A percentile compares a stretch with the other conserved stretches of the same genome.
phyloP scores from a whole-genome alignment of 1,284 basidiomycete genomes.

The Taiwanofungus camphoratus region DNA sequence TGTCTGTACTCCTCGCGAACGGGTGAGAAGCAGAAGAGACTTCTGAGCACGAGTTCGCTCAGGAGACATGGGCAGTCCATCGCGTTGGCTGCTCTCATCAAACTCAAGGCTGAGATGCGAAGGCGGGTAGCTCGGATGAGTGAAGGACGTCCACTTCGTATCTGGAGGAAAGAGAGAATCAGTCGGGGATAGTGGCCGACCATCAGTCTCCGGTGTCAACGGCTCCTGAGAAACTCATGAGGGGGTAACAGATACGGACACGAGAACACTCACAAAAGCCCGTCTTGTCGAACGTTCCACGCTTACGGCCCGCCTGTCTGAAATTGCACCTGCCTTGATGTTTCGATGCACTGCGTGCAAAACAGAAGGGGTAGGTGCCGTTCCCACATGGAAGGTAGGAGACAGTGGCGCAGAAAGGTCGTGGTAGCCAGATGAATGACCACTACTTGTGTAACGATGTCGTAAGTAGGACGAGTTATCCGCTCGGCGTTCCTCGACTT shows the following conservation, averaged over 20 bases:
- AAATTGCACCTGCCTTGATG: conserved; percentile 12
- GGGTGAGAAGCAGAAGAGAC: conserved; percentile 53
- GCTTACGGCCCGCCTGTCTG: conserved; percentile 24
- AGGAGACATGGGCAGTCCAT: conserved; percentile 28
- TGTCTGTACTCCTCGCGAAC: conserved; percentile 72
- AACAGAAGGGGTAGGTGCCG: conserved; percentile 20
- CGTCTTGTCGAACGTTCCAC: conserved; percentile 23
- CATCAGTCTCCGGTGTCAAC: conserved; percentile 54
- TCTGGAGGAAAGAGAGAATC: conserved; percentile 42
- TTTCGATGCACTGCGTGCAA: conserved; percentile 19
- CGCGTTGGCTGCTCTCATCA: conserved; percentile 38
- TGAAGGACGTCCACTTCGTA: conserved; percentile 35
- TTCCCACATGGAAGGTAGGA: conserved; percentile 25
- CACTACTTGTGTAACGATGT: conserved; percentile 22
- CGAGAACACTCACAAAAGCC: conserved; percentile 35
- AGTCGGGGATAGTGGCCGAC: conserved; percentile 50
- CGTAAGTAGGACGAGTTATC: conserved; percentile 27
- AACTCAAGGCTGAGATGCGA: conserved; percentile 44
- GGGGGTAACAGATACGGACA: not conserved
- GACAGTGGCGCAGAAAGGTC: conserved; percentile 21
- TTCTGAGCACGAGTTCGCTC: conserved; percentile 40
- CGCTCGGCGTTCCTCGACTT: conserved; percentile 67
- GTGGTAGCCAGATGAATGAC: conserved; percentile 16
- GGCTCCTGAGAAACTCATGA: conserved; percentile 40
- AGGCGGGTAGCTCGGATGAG: conserved; percentile 32